These are phyloP conservation scores for Fusarium verticillioides DNA, from an alignment of 2,329 filamentous ascomycete species.

Conservation along the genomic window DNA sequence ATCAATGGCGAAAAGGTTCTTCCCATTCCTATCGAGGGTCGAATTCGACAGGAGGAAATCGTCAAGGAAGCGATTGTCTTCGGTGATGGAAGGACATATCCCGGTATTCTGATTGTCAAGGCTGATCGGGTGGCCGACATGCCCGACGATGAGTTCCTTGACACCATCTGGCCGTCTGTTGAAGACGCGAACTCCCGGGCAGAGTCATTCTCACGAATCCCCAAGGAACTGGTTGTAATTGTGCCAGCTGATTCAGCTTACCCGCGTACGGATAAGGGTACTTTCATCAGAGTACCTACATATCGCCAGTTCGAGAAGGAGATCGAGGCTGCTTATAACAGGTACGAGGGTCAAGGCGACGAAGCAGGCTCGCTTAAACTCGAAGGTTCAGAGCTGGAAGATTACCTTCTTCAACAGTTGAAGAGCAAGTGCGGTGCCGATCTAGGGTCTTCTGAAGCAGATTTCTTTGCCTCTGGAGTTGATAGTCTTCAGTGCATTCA, in stretches of 20 bases:
- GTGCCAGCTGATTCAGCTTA: constrained; percentile 57
- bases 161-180: constrained; percentile 61
- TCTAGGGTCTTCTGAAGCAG: constrained; percentile 41
- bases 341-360: constrained; percentile 23
- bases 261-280: constrained; percentile 65
- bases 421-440: constrained; percentile 47
- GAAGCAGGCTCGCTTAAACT: constrained; percentile 5
- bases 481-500: constrained; percentile 69
- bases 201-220: constrained; percentile 64
- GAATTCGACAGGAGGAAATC: constrained; percentile 61
- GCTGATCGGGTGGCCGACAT: constrained; percentile 56
- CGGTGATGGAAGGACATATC: constrained; percentile 62
- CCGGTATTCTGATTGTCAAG: constrained; percentile 65
- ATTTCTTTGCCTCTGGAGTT: constrained; percentile 68
- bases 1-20: constrained; percentile 62
- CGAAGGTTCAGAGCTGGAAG: constrained; percentile 42
- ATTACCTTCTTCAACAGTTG: constrained; percentile 39
- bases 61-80: constrained; percentile 69
- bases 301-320: constrained; percentile 57
- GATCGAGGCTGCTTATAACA: constrained; percentile 56
- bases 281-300: constrained; percentile 61
- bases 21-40: constrained; percentile 61
- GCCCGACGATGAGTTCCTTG: constrained; percentile 57
- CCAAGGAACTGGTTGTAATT: constrained; percentile 63
- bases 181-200: constrained; percentile 61